Conservation (phyloP, 176 grass and related monocot genomes). For the Pontederia paniculata region DNA sequence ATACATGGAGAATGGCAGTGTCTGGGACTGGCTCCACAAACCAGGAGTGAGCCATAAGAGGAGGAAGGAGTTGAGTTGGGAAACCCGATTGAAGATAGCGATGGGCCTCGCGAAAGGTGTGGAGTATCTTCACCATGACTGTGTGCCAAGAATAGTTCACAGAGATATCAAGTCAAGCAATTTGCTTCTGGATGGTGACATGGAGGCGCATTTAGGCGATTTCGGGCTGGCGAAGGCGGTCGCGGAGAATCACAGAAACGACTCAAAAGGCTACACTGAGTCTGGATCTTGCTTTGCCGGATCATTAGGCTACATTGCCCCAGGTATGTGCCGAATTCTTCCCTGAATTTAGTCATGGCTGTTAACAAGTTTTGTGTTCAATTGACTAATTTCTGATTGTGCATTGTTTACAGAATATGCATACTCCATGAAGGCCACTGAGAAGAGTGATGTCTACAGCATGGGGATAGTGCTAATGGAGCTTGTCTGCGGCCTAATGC, state of each 20-base stretch:
- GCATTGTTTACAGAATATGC: slow-evolving; percentile 44
- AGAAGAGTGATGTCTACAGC: slow-evolving; percentile 89
- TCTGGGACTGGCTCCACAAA: slow-evolving; percentile 81
- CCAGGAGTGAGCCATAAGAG: slow-evolving; percentile 25
- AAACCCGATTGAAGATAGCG: slow-evolving; percentile 56
- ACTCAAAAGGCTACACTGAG: slow-evolving; percentile 41
- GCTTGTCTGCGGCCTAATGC: slow-evolving; percentile 61
- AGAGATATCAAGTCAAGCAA: slow-evolving; percentile 94
- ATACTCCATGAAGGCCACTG: slow-evolving; percentile 71
- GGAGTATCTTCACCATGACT: slow-evolving; percentile 94
- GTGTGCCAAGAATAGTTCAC: slow-evolving; percentile 61
- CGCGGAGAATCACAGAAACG: slow-evolving; percentile 20
- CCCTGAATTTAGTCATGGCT: neutral
- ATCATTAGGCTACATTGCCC: slow-evolving; percentile 91
- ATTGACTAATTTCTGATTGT: neutral
- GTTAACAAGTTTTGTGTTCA: neutral
- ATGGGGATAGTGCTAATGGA: slow-evolving; percentile 94
- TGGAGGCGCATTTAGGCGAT: slow-evolving; percentile 97
- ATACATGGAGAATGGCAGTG: slow-evolving; percentile 94
- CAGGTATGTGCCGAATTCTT: slow-evolving; percentile 36
- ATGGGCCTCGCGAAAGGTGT: slow-evolving; percentile 60
- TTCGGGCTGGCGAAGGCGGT: slow-evolving; percentile 87
- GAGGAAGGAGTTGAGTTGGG: slow-evolving; percentile 51
- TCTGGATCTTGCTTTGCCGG: slow-evolving; percentile 73
- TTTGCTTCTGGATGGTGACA: slow-evolving; percentile 70